phyloP scores from a whole-genome alignment of 108 stramenopile genomes.

The Mediolabrus comicus region DNA sequence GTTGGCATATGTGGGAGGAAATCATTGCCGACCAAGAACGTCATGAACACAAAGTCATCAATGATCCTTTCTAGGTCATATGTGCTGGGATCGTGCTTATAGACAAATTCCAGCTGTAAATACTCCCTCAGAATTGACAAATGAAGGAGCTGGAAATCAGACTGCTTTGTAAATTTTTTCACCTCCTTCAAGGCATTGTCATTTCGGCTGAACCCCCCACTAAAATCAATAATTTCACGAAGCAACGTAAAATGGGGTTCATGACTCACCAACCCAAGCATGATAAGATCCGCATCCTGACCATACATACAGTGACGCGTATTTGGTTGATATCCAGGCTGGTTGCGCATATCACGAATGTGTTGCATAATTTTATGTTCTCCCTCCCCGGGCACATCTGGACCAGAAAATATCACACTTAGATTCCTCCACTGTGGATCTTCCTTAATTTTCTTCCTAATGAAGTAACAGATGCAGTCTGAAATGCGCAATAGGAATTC shows the following conservation, averaged over 20 bases:
- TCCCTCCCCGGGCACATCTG: slow-evolving; percentile 98
- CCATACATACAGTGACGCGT: slow-evolving; percentile 98
- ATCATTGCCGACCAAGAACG: slow-evolving; percentile 98
- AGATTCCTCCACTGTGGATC: slow-evolving; percentile 93
- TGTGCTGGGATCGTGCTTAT: slow-evolving; percentile 18
- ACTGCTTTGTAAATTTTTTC: slow-evolving; percentile 92
- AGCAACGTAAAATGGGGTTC: slow-evolving; percentile 97
- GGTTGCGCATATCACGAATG: slow-evolving; percentile 84
- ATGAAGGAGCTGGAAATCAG: slow-evolving; percentile 97
- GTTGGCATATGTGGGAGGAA: slow-evolving; percentile 98
- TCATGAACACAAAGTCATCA: slow-evolving; percentile 99
- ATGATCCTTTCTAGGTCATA: slow-evolving; percentile 93
- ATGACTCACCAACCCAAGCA: slow-evolving; percentile 97
- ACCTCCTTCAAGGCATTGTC: slow-evolving; percentile 85
- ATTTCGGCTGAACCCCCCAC: slow-evolving; percentile 55
- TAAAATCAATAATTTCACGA: slow-evolving; percentile 94
- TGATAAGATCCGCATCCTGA: slow-evolving; percentile 99
- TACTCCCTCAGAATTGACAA: slow-evolving; percentile 95
- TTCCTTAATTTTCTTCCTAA: slow-evolving; percentile 93
- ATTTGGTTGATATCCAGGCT: slow-evolving; percentile 87
- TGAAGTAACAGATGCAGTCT: slow-evolving; percentile 86
- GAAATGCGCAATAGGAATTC: slow-evolving; percentile 94
- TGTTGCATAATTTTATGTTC: slow-evolving; percentile 99
- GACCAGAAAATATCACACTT: slow-evolving; percentile 95
- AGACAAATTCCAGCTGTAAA: slow-evolving; percentile 88